Percentiles rank a stretch among this genome's conserved stretches.
Evolutionary conservation across 305 asterid genomes (phyloP).

Genomic region (Solanum hybrid): DNA sequence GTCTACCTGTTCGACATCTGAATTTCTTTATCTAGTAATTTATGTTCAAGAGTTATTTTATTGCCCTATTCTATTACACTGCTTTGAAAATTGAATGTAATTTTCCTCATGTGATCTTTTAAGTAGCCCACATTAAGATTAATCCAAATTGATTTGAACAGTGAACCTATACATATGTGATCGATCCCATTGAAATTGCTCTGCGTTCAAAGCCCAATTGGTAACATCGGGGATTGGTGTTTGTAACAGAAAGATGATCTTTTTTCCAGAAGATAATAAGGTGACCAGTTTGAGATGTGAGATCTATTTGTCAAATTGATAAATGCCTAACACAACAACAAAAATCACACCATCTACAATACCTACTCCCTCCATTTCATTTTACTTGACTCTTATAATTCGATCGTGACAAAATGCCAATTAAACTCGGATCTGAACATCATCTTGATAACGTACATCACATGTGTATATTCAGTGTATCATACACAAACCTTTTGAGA

Average conservation of each 20-base stretch:
- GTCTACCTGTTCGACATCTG: conserved; percentile 4
- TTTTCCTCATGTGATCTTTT: background rate
- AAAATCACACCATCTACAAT: too few relatives aligned
- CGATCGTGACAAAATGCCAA: too few relatives aligned
- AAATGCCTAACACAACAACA: too few relatives aligned
- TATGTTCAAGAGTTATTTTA: background rate
- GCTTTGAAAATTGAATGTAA: background rate
- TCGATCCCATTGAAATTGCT: background rate
- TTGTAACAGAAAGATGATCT: too few relatives aligned
- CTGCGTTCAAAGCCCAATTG: background rate
- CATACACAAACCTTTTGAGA: background rate
- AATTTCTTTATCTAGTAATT: background rate
- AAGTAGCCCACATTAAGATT: background rate
- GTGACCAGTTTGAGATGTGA: too few relatives aligned
- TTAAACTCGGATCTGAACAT: background rate
- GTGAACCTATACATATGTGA: background rate
- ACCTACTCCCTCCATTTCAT: background rate
- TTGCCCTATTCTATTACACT: background rate
- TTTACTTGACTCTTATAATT: too few relatives aligned
- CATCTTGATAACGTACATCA: background rate
- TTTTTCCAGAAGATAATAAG: too few relatives aligned
- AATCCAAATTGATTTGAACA: background rate
- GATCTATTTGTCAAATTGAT: too few relatives aligned
- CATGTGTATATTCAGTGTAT: background rate
- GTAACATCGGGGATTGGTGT: too few relatives aligned